Evolutionary conservation across 2,329 filamentous ascomycete genomes (phyloP), one percentile per base, ranked within the genome.

Genomic region (Calonectria ilicicola): DNA sequence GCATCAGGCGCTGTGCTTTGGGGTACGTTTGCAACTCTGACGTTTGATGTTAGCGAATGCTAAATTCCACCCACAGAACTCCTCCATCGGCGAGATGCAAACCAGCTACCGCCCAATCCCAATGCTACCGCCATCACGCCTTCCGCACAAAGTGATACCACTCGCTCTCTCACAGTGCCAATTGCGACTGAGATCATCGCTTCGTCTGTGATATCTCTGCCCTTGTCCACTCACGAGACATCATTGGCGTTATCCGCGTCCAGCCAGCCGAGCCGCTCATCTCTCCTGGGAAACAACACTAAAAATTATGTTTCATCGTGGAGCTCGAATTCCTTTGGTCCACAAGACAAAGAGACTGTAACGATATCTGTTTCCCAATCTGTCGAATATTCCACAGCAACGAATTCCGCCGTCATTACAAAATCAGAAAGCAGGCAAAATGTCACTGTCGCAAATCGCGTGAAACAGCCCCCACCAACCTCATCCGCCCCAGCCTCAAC

Each of bases 1-100:
- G 67, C 60, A 51, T 69, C 62, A 27, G 73, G 73, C 40, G 73
- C 72, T 72, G 72, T 63, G 70, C 68, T 69, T 53, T 74, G 71
- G 70, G 66, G 73, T 72, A 60, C 4, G 70, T 66, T 72, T 38
- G 9, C 8, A 7, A 14, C 29, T 23, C 32, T 53, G 17, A 67
- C 40, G 12, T 19, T 15, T 58, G 47, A 46, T 29, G 17, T 40
- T 32, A 35, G 10, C 38, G 21, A 17, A 21, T 67, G 23, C 65
- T 72, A 60, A 72, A 47, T 47, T 51, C 21, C 21, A 27, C 14
- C 19, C 38, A 65, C n/a, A 72, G 69, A 35, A 32, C 58, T 67
- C 47, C 23, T 49, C 26, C 38, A 51, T 47, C 65, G 65, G 15
- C 65, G 23, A n/a, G 65, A 32, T 29, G 29, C 65, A 44, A 65